phyloP scores from a whole-genome alignment of 208 protist species.

The Histomonas meleagridis region DNA sequence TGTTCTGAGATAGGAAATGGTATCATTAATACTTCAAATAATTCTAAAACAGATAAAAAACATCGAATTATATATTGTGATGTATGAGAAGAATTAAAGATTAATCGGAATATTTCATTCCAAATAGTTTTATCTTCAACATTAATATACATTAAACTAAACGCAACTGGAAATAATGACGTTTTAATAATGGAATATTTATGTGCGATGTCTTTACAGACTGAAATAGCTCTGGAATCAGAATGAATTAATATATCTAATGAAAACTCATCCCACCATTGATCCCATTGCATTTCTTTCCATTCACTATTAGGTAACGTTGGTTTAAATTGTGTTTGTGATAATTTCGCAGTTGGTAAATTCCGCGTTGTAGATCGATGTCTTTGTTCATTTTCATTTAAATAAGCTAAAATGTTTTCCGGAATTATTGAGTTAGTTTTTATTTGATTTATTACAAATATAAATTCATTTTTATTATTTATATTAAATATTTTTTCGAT shows the following conservation, averaged over 20 bases:
- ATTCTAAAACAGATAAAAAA: neutral
- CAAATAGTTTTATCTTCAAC: too few relatives aligned
- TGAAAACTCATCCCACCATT: neutral
- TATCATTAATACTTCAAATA: neutral
- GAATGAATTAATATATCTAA: neutral
- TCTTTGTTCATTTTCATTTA: neutral
- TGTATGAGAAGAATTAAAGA: neutral
- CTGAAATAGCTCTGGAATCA: neutral
- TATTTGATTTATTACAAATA: neutral
- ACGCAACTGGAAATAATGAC: neutral
- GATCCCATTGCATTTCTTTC: neutral
- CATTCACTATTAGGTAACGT: neutral
- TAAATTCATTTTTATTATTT: neutral
- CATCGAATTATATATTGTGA: neutral
- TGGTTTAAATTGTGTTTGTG: neutral
- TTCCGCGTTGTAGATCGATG: neutral
- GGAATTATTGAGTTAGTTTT: neutral
- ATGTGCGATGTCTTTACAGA: neutral
- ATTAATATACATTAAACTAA: neutral
- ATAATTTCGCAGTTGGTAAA: neutral
- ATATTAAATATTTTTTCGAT: neutral
- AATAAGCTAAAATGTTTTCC: neutral
- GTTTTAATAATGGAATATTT: neutral
- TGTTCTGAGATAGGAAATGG: neutral
- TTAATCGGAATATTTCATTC: neutral